These are phyloP conservation scores for Aphanomyces stellatus DNA, from an alignment of 352 stramenopile species.

Conservation along the genomic window DNA sequence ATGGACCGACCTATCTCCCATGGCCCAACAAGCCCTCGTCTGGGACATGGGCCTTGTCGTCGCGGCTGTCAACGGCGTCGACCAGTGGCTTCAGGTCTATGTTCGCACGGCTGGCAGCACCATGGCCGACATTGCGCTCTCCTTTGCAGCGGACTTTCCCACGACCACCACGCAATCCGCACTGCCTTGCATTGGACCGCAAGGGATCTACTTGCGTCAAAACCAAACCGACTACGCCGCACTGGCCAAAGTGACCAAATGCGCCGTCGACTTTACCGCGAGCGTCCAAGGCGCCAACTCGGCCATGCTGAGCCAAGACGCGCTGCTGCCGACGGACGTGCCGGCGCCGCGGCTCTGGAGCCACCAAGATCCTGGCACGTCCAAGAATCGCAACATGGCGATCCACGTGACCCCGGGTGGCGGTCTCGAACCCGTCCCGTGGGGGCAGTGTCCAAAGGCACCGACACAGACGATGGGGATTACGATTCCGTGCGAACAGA, in stretches of 20 bases:
- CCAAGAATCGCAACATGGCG: neutral
- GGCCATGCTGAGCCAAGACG: slow-evolving; percentile 11
- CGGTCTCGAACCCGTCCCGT: too few relatives aligned
- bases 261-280: neutral
- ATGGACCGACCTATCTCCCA: neutral
- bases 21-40: neutral
- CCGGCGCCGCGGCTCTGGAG: neutral
- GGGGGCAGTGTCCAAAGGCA: slow-evolving; percentile 1
- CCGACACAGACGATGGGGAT: neutral
- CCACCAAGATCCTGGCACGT: neutral
- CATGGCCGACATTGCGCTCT: slow-evolving; percentile 5
- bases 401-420: too few relatives aligned
- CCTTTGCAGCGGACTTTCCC: neutral
- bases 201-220: slow-evolving; percentile 11
- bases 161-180: neutral
- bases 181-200: neutral
- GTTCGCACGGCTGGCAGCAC: neutral
- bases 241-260: slow-evolving; percentile 8
- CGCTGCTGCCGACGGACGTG: neutral
- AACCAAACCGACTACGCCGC: neutral
- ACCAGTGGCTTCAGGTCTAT: neutral
- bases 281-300: neutral
- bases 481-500: slow-evolving; percentile 6
- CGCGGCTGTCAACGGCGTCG: neutral
- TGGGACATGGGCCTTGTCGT: slow-evolving; percentile 17